Base-by-base conservation (phyloP, 2,329 filamentous ascomycete genomes). In the Sclerotinia trifoliorum region DNA sequence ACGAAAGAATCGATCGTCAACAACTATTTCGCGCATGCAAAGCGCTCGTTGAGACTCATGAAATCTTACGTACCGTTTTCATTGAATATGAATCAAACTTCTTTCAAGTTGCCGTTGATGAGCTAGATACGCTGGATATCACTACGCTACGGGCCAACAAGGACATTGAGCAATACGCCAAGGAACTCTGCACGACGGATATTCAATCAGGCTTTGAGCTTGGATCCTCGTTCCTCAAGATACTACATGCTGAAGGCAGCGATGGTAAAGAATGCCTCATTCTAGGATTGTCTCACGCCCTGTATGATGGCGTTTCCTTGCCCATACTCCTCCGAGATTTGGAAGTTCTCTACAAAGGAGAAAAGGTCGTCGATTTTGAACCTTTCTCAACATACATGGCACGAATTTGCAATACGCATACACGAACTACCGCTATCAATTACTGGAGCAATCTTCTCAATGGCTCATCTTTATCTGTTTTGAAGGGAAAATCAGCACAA, bases 281-380 rank as follows among this genome's bases (percentile, higher is more conserved):
- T 7, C 76, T 83, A 68, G 76, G 80, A 44, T 76, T 85, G 19
- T 85, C 83, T 0, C 87, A 90, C 76, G 83, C 85, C 2, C 73
- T 88, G 1, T 90, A 88, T 73, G 87, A 90, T 76, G 87, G 87
- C 29, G 89, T 87, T 85, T 88, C 86, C 15, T 83, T 88, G 75
- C 73, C 73, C 11, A 62, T 57, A 11, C 32, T 74, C 2, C 71
- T 75, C 35, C 66, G 66, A 42, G 69, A 74, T 62, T 65, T 75
- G 17, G 69, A 70, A 32, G 51, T 66, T 11, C 39, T 72, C 42
- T 75, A 74, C 56, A 82, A 84, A 70, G 82, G 67, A 46, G 70
- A 70, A 8, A 46, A 71, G 0, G 66, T 80, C 6, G 66, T 75
- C 0, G 68, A 73, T 69, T 69, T 76, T n/a, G 57, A 80, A 17